Percentiles rank a stretch among this genome's conserved stretches.
Conservation (phyloP, 1,139 yeast genomes). For the Sporopachydermia cereana region DNA sequence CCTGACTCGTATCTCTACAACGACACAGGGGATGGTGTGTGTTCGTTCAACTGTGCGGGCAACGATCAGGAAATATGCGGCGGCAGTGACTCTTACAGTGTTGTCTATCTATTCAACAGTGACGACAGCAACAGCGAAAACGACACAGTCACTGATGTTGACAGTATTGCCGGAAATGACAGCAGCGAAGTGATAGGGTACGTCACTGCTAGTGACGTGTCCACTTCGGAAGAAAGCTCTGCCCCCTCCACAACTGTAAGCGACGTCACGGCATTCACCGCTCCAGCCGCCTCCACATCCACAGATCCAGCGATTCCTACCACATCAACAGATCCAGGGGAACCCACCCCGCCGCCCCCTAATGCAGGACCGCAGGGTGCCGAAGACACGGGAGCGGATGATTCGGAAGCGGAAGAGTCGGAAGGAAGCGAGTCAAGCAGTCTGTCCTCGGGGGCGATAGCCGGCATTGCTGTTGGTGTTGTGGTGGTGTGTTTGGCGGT, state of each 20-base stretch:
- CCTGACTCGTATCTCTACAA: neutral
- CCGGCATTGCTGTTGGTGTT: constrained; percentile 60
- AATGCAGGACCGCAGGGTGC: neutral
- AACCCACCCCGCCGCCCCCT: neutral
- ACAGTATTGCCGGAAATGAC: neutral
- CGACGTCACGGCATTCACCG: too few relatives aligned
- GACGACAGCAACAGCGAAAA: neutral
- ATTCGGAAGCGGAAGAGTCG: too few relatives aligned
- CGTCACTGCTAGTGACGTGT: too few relatives aligned
- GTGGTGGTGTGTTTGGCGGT: constrained; percentile 23
- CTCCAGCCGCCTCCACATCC: neutral
- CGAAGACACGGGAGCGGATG: neutral
- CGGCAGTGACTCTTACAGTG: neutral
- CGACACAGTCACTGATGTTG: neutral
- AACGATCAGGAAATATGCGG: neutral
- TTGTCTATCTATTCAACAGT: neutral
- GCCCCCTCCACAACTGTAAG: neutral
- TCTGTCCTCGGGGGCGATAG: constrained; percentile 41
- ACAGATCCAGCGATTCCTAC: neutral
- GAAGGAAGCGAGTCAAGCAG: constrained; percentile 11
- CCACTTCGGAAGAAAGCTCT: neutral
- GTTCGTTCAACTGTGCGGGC: neutral
- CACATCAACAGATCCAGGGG: neutral
- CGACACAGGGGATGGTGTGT: neutral
- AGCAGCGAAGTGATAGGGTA: neutral